Base-by-base conservation (phyloP, 129 eudicot species). In the sunflower (Helianthus annuus) region DNA sequence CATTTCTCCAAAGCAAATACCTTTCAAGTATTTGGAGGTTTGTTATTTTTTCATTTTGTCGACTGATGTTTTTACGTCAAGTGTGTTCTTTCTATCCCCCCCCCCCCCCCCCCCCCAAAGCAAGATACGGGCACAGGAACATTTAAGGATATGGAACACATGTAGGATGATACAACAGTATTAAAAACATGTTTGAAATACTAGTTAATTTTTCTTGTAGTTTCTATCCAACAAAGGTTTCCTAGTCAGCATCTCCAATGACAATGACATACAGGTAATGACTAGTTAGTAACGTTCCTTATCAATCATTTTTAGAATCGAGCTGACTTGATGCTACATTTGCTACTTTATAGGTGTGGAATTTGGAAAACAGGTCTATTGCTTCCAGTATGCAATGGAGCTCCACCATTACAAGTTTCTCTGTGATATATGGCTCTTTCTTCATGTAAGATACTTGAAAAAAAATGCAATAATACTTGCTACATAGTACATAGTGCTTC, bases 11-110 rank as follows among this genome's bases (percentile, higher is more conserved):
- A 82, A 91, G 81, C 89, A 85, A 32, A 53, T 76, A 64, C 99
- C 99, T 69, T 88, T 70, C 83, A 95, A 95, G 74, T 81, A 86
- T 83, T 81, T 95, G 69, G 97, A 95, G 99, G 99, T 95, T 58
- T 75, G 81, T 66, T 10, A 66, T 48, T 38, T 76, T 74, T 66
- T 71, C 68, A 27, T 58, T 56, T 60, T 72, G 48, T 19, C 64
- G 44, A 19, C 45, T 34, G 15, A 48, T 62, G 22, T 10, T 74
- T 15, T 58, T 27, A 58, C 16, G 64, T 58, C 16, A 42, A 52
- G 5, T 22, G 71, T 74, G 59, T 60, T 73, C 39, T 61, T 32
- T 46, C 49, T 27, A 48, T 36, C 45, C 44, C 44, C 58, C 15
- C 67, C n/a, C n/a, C 45, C 44, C 44, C 58, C 15, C 67, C 45